Conservation (phyloP, 2,329 filamentous ascomycete genomes). For the Neurospora sp. region DNA sequence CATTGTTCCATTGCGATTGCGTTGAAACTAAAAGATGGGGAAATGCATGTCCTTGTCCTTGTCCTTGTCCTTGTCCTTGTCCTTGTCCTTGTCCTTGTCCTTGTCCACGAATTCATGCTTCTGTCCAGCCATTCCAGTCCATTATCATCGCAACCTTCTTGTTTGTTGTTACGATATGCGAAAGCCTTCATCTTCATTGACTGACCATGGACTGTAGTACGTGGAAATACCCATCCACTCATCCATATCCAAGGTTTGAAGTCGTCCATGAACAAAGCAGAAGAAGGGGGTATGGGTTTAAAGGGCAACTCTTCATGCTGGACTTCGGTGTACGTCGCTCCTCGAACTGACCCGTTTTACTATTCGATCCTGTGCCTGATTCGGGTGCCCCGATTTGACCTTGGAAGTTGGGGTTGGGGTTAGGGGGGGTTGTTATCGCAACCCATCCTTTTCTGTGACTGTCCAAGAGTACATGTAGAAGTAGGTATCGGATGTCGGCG, state of each 20-base stretch:
- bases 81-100: no score
- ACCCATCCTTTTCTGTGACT: neutral
- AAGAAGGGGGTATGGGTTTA: no score
- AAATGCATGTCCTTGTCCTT: neutral
- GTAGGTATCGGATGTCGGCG: no score
- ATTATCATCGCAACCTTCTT: no score
- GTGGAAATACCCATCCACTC: neutral
- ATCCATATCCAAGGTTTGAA: neutral
- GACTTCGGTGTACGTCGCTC: neutral
- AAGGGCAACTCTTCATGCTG: no score
- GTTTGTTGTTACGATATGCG: neutral
- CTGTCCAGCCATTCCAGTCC: neutral
- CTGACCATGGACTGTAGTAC: neutral
- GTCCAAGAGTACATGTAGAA: neutral
- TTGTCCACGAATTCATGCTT: no score
- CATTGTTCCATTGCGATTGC: no score
- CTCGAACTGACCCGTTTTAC: neutral
- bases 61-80: no score
- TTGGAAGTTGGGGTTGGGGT: neutral
- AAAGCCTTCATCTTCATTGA: neutral
- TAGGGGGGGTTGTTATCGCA: neutral
- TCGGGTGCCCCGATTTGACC: neutral
- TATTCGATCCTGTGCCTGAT: neutral
- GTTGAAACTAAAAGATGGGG: neutral
- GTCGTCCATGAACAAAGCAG: neutral